A percentile compares a stretch with the other conserved stretches of the same genome.
phyloP scores from a whole-genome alignment of 768 basidiomycete species.

The Leccinum fibrillosum region DNA sequence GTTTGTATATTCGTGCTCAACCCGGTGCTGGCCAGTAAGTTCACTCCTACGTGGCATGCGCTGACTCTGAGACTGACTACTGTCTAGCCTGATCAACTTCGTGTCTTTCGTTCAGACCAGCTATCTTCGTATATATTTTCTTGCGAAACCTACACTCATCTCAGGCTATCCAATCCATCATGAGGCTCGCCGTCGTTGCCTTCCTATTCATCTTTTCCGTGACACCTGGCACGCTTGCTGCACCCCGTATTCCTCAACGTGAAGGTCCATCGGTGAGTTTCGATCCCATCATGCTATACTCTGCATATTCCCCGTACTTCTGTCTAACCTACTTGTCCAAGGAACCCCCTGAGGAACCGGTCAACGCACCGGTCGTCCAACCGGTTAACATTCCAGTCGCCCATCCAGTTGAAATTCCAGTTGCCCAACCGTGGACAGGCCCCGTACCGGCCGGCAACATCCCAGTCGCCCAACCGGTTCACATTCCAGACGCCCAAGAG shows the following conservation, averaged over 20 bases:
- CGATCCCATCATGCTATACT: background rate
- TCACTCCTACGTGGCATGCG: background rate
- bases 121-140: background rate
- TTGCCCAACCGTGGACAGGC: too few relatives aligned
- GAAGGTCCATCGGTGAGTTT: background rate
- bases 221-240: background rate
- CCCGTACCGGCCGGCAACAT: too few relatives aligned
- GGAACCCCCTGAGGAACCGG: too few relatives aligned
- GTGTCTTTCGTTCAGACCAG: background rate
- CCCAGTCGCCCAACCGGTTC: too few relatives aligned
- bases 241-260: background rate
- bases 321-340: too few relatives aligned
- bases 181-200: background rate
- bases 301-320: background rate
- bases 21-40: background rate
- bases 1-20: background rate
- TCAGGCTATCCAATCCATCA: background rate
- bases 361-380: too few relatives aligned
- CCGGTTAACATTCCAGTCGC: too few relatives aligned
- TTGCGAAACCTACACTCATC: background rate
- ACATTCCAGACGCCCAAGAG: too few relatives aligned
- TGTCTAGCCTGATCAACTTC: background rate
- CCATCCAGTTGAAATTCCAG: too few relatives aligned
- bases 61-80: background rate
- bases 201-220: background rate